These are phyloP conservation scores for Mucor plumbeus DNA, from an alignment of 371 early-diverging fungal species.

Conservation along the genomic window DNA sequence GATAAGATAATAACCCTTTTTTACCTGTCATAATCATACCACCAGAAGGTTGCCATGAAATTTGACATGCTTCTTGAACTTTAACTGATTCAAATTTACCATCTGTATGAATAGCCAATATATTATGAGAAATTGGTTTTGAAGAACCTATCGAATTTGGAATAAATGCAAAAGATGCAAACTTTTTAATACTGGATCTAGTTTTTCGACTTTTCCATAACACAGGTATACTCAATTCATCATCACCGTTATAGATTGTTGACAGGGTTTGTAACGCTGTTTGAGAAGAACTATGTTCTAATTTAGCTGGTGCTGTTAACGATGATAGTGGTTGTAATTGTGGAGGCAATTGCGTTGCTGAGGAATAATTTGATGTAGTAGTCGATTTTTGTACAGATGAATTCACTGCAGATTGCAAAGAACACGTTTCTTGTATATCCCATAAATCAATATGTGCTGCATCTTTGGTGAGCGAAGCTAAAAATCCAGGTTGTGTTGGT, in stretches of 20 bases:
- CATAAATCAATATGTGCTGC: conserved; percentile 61
- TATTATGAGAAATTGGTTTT: conserved; percentile 27
- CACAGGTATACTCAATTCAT: conserved; percentile 59
- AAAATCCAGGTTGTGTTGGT: conserved; percentile 64
- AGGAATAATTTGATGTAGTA: background rate
- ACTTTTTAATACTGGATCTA: conserved; percentile 46
- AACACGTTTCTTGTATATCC: conserved; percentile 67
- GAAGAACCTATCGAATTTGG: conserved; percentile 41
- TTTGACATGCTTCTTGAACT: conserved; percentile 65
- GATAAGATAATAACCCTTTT: conserved; percentile 33
- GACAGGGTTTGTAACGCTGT: conserved; percentile 2
- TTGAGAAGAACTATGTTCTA: conserved; percentile 9
- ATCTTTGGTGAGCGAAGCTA: conserved; percentile 72
- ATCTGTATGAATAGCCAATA: conserved; percentile 66
- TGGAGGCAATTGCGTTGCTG: background rate
- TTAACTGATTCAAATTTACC: conserved; percentile 60
- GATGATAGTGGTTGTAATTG: background rate
- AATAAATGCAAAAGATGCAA: conserved; percentile 70
- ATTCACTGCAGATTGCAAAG: conserved; percentile 29
- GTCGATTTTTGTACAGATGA: conserved; percentile 20
- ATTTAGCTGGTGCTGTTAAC: background rate
- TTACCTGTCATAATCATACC: conserved; percentile 61
- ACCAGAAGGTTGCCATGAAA: conserved; percentile 70
- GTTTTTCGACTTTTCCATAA: conserved; percentile 70
- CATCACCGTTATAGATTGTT: conserved; percentile 18